Evolutionary conservation across 495 filamentous ascomycete genomes (phyloP), one percentile per base, ranked within the genome.

Genomic region (Neurospora terricola): DNA sequence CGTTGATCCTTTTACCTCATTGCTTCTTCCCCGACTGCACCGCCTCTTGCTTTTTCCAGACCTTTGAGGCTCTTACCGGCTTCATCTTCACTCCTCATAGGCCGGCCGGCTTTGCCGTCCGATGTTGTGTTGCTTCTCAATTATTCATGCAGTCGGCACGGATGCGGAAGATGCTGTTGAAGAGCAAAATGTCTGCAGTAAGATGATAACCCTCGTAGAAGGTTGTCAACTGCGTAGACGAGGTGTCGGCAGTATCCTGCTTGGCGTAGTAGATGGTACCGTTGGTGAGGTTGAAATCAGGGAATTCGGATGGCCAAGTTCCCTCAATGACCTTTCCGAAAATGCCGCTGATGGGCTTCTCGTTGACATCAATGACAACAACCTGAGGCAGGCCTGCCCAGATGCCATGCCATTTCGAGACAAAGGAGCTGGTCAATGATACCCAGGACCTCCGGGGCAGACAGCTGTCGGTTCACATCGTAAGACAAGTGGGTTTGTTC

Each of bases 351-450:
- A n/a, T 45, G 18, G 42, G 42, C 42, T 45, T 45, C 6, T 45
- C 42, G 3, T 21, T 45, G 42, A 45, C 42, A 45, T 45, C 42
- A 45, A 45, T 21, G 42, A 45, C 42, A 45, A 45, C 42, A 45
- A 45, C 42, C 42, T 45, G 42, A 9, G 42, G 42, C 42, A 45
- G 18, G 18, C 42, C 42, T 30, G 21, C 96, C 96, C 78, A 91
- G 91, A 82, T 98, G 94, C 96, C 96, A 99, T 77, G 94, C 94
- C 91, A 97, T 96, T 92, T 98, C 95, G 72, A 93, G 90, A 80
- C 91, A 96, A 8, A 98, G 86, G 38, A 99, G 82, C 77, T 97
- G 91, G 78, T 99, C 96, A 85, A 99, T 97, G 75, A 99, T 91
- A 34, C 96, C 94, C 71, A 98, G 82, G 4, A 97, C 88, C 79